These are phyloP conservation scores for Mrakia gelida DNA, from an alignment of 768 basidiomycete species.

Conservation along the genomic window DNA sequence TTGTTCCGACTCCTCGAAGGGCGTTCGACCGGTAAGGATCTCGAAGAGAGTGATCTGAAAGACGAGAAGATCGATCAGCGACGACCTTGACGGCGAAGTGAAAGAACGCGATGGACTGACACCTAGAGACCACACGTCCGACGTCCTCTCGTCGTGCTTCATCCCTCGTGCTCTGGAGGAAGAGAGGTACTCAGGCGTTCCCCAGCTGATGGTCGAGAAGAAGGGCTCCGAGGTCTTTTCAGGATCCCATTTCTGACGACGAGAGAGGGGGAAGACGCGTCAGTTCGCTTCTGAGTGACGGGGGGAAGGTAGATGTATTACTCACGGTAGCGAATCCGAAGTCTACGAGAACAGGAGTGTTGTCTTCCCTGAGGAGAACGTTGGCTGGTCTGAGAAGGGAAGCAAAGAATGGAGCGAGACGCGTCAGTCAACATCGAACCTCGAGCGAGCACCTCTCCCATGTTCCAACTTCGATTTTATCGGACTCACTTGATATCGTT, in stretches of 20 bases:
- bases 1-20: slow-evolving; percentile 63
- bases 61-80: background rate
- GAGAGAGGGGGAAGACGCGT: background rate
- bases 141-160: slow-evolving; percentile 88
- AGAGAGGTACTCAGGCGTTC: slow-evolving; percentile 93
- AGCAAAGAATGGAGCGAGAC: background rate
- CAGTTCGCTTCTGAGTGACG: background rate
- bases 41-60: slow-evolving; percentile 78
- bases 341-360: slow-evolving; percentile 79
- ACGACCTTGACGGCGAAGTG: too few relatives aligned
- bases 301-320: too few relatives aligned
- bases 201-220: slow-evolving; percentile 47
- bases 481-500: slow-evolving; percentile 68
- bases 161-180: slow-evolving; percentile 85
- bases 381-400: slow-evolving; percentile 64
- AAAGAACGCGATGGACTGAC: slow-evolving; percentile 37
- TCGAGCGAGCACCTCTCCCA: background rate
- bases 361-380: slow-evolving; percentile 72
- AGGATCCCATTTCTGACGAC: slow-evolving; percentile 1
- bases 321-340: slow-evolving; percentile 95
- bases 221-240: slow-evolving; percentile 32
- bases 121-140: slow-evolving; percentile 53
- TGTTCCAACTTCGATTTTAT: background rate
- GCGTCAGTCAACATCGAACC: background rate
- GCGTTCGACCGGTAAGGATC: slow-evolving; percentile 84